Conservation (phyloP, 2,329 filamentous ascomycete genomes). For the Cladophialophora bantiana region DNA sequence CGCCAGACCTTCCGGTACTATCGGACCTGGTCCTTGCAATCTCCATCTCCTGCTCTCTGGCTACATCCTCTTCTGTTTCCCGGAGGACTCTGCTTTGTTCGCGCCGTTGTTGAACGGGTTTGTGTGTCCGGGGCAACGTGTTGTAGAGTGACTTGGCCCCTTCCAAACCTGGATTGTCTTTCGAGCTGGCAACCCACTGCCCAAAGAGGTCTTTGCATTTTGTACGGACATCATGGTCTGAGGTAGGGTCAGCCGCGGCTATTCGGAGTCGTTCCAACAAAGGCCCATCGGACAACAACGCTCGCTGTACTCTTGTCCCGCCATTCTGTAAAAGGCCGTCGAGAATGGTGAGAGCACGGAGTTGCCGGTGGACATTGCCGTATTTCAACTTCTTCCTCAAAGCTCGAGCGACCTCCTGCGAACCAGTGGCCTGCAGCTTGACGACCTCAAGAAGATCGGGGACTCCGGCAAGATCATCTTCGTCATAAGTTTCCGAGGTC, state of each 20-base stretch:
- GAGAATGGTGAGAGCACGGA: conserved; percentile 84
- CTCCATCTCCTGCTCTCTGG: conserved; percentile 59
- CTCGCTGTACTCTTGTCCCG: conserved; percentile 82
- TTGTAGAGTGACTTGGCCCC: conserved; percentile 80
- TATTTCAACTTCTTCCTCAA: conserved; percentile 99
- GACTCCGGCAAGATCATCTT: conserved; percentile 90
- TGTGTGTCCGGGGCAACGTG: conserved; percentile 71
- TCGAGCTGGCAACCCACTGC: conserved; percentile 83
- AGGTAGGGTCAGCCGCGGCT: conserved; percentile 82
- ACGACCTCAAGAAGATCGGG: conserved; percentile 95
- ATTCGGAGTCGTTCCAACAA: conserved; percentile 89
- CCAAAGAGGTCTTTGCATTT: conserved; percentile 88
- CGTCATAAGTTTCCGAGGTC: conserved; percentile 86
- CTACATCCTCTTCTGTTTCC: conserved; percentile 75
- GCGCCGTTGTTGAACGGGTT: conserved; percentile 68
- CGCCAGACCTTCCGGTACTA: conserved; percentile 25
- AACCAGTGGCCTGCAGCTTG: conserved; percentile 83
- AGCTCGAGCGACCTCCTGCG: conserved; percentile 86
- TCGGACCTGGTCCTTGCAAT: conserved; percentile 31
- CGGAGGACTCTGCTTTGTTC: conserved; percentile 82
- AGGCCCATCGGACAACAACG: conserved; percentile 82
- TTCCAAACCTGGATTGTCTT: conserved; percentile 78
- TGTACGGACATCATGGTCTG: conserved; percentile 82
- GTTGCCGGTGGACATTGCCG: conserved; percentile 89
- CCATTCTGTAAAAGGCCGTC: conserved; percentile 96